Base-by-base conservation (phyloP, 2,329 filamentous ascomycete genomes). In the Hortaea sp. region DNA sequence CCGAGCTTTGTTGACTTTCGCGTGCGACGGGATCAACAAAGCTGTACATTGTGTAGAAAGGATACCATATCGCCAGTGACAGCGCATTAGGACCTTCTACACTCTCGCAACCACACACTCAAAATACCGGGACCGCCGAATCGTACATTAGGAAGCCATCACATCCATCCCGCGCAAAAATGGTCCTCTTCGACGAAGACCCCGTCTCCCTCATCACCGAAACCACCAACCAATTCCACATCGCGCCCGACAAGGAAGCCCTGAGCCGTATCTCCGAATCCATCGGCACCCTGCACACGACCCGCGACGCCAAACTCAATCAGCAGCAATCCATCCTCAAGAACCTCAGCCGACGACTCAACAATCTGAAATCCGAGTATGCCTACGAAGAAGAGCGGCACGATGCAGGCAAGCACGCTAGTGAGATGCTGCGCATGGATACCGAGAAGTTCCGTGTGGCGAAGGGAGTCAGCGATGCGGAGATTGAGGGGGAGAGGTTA, bases 141-240 rank as follows among this genome's bases (percentile, higher is more conserved):
- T 20, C 20, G 20, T 4, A 20, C 11, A 38, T n/a, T 34, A 43
- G 5, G 12, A 5, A 39, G 28, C 7, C 29, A 34, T 6, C 20
- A 20, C 20, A 20, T 4, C 20, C 20, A 20, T 20, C 29, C 29
- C 4, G 29, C 6, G 10, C 20, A 47, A 55, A 35, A 6, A 88
- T 69, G 53, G 95, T 97, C 85, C 77, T 95, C 65, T 86, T 97
- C 69, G 87, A 94, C 69, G 89, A 95, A 71, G 86, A 92, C 66
- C 90, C 89, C 55, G 85, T 85, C 39, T 84, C 82, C 37, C 84
- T 95, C 62, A 94, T 98, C 70, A 78, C 83, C 63, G 85, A 94
- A 70, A 95, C 89, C 38, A 84, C 94, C 60, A 77, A 82, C 59
- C 95, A 95, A 75, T 98, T 98, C 80, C 92, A 94, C 72, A 94